Conservation (phyloP, 805 yeast species). For the Saturnispora halmiae region DNA sequence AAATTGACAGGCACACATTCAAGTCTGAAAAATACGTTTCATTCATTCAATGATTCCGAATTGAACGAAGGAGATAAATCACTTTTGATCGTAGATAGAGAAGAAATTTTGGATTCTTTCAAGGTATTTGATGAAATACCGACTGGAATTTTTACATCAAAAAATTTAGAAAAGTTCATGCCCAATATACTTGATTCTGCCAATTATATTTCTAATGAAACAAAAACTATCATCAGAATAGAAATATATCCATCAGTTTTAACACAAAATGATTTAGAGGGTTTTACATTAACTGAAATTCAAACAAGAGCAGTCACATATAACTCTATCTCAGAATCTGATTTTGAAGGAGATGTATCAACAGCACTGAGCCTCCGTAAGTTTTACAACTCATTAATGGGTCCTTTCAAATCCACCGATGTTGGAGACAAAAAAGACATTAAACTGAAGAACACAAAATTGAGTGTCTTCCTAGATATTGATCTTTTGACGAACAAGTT, state of each 20-base stretch:
- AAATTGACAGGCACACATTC: slow-evolving; percentile 15
- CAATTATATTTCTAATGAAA: slow-evolving; percentile 36
- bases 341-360: slow-evolving; percentile 27
- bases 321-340: slow-evolving; percentile 27
- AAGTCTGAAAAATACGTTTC: slow-evolving; percentile 21
- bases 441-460: slow-evolving; percentile 37
- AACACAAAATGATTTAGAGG: slow-evolving; percentile 34
- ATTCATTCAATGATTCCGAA: slow-evolving; percentile 21
- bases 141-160: neutral
- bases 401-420: slow-evolving; percentile 45
- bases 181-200: slow-evolving; percentile 38
- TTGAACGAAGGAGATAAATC: slow-evolving; percentile 21
- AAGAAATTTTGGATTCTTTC: neutral
- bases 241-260: slow-evolving; percentile 48
- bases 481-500: slow-evolving; percentile 40
- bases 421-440: slow-evolving; percentile 47
- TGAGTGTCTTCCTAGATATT: slow-evolving; percentile 43
- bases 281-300: slow-evolving; percentile 43
- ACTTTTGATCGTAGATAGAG: slow-evolving; percentile 16
- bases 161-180: slow-evolving; percentile 15
- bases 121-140: slow-evolving; percentile 8
- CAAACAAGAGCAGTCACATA: slow-evolving; percentile 38
- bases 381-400: slow-evolving; percentile 52
- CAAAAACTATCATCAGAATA: slow-evolving; percentile 42
- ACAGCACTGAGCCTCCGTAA: slow-evolving; percentile 53